Conservation (phyloP, 2,329 filamentous ascomycete species). For the Aureobasidium lini region DNA sequence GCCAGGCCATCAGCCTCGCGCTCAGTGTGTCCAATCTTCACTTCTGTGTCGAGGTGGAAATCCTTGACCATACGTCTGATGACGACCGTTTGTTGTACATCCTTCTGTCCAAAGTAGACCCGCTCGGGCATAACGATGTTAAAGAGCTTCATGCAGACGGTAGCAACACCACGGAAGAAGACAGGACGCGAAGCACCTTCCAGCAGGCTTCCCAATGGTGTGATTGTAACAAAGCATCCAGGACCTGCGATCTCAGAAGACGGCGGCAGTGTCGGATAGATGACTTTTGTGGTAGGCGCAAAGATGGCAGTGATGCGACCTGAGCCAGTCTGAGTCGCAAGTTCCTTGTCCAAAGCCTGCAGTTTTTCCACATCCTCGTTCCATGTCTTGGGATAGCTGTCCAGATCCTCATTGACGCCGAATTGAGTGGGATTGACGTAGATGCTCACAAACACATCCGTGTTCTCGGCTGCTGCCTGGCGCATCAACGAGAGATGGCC, state of each 20-base stretch:
- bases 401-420: conserved; percentile 77
- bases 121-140: conserved; percentile 71
- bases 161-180: conserved; percentile 94
- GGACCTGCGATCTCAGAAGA: conserved; percentile 63
- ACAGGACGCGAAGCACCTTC: conserved; percentile 83
- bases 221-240: conserved; percentile 87
- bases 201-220: conserved; percentile 69
- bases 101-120: conserved; percentile 95
- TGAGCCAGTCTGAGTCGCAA: conserved; percentile 41
- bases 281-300: conserved; percentile 69
- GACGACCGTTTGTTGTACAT: conserved; percentile 90
- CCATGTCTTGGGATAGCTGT: conserved; percentile 87
- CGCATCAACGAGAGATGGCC: conserved; percentile 84
- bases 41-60: conserved; percentile 69
- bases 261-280: conserved; percentile 81
- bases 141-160: conserved; percentile 90
- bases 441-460: conserved; percentile 80
- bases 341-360: conserved; percentile 59
- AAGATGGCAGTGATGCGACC: conserved; percentile 78
- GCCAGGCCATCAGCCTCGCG: conserved; percentile 78
- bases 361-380: conserved; percentile 64
- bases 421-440: conserved; percentile 98
- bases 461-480: conserved; percentile 74
- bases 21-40: conserved; percentile 66
- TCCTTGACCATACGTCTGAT: conserved; percentile 82